Conservation (phyloP, 148 eudicot species). For the Linanthus parryae region DNA sequence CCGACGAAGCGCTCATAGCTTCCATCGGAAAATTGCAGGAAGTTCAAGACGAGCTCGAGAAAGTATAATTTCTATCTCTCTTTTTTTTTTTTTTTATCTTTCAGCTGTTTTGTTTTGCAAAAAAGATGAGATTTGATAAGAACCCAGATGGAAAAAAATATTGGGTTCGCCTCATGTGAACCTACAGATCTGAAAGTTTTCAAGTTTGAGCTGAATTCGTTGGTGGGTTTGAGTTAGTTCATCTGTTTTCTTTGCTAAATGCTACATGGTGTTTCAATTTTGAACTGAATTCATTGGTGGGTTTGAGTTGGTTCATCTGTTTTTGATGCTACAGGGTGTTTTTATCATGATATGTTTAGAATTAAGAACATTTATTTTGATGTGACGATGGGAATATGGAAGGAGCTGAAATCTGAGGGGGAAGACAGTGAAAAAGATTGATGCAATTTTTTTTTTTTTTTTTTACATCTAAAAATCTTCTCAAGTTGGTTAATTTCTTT, state of each 20-base stretch:
- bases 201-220: no score
- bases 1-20: constrained; percentile 56
- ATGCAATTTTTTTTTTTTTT: no score
- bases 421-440: no score
- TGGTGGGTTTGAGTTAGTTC: background rate
- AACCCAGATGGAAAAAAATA: background rate
- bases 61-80: constrained; percentile 32
- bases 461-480: no score
- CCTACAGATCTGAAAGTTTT: no score
- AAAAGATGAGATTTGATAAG: background rate
- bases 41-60: constrained; percentile 91
- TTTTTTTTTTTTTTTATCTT: background rate
- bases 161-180: background rate
- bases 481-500: no score
- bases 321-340: background rate
- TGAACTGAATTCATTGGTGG: no score
- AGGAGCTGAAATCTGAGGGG: no score
- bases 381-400: no score
- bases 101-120: background rate
- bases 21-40: constrained; percentile 87
- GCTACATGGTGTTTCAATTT: background rate
- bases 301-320: background rate
- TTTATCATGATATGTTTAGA: no score
- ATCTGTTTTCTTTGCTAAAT: background rate
- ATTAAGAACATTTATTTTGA: no score